phyloP scores from a whole-genome alignment of 495 filamentous ascomycete species.

The Parmelia sp. region DNA sequence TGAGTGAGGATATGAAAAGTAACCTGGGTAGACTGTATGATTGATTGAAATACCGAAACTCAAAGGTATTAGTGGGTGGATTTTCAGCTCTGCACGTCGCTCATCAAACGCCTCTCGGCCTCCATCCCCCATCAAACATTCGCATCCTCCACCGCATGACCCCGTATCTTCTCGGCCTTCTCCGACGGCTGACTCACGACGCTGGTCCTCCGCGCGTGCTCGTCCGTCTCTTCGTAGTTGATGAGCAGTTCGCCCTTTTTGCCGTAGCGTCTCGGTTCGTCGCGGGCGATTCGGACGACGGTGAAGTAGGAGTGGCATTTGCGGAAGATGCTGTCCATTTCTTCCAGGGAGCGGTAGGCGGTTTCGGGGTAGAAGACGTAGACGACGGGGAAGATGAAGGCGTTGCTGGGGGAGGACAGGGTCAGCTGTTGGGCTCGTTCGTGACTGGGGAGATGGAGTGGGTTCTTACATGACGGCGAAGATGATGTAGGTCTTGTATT shows the following conservation, averaged over 20 bases:
- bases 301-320: slow-evolving; percentile 51
- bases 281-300: slow-evolving; percentile 53
- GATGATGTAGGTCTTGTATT: slow-evolving; percentile 69
- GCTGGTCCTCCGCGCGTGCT: slow-evolving; percentile 27
- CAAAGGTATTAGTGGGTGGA: no score
- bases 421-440: background rate
- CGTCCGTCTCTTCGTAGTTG: slow-evolving; percentile 50
- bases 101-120: background rate
- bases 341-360: slow-evolving; percentile 64
- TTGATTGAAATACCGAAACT: no score
- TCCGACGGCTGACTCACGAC: slow-evolving; percentile 5
- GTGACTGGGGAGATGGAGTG: background rate
- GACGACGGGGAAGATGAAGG: slow-evolving; percentile 59
- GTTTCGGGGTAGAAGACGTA: slow-evolving; percentile 78
- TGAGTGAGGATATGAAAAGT: no score
- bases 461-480: slow-evolving; percentile 60
- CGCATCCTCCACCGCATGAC: background rate
- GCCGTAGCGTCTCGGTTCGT: slow-evolving; percentile 62
- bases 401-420: slow-evolving; percentile 47
- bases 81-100: no score
- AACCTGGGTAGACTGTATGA: no score
- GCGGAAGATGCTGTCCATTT: slow-evolving; percentile 70
- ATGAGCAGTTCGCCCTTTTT: slow-evolving; percentile 63
- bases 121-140: background rate
- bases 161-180: background rate